Evolutionary conservation across 371 early-diverging fungal species (phyloP), one percentile per base, ranked within the genome.

Genomic region (Circinella umbellata): DNA sequence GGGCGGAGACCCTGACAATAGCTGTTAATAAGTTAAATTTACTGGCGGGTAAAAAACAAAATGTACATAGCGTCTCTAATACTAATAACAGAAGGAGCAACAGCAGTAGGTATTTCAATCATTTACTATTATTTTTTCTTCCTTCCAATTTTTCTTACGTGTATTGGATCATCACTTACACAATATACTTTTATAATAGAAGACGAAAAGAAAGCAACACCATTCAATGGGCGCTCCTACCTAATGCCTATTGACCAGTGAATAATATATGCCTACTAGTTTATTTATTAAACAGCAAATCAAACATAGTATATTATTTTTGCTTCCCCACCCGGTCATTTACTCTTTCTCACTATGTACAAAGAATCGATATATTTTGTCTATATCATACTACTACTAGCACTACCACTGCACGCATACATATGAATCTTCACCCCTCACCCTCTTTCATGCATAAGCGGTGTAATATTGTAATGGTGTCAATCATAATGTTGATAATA

Each of bases 1-100:
- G 82, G 82, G 13, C 72, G 3, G 42, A 69, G 7, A 69, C 69
- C 20, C 60, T 82, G 3, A 69, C 69, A 34, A 59, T 39, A 8
- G 82, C 79, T 4, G 76, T 82, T 51, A 46, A 48, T 1, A 57
- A 57, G 14, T 14, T 57, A 34, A 57, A 57, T 34, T 7, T 3
- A 6, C 5, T 8, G 14, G 57, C 57, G 34, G 34, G 27, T n/a
- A 18, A 14, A 34, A 57, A 5, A n/a, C 20, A 14, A 27, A 34
- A 6, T 42, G 42, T 11, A 9, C 11, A 6, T 3, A 11, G 51
- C 8, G 8, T 15, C 57, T 27, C 27, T 4, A 57, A 34, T n/a
- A 57, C 0, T n/a, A 18, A 3, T 0, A 57, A 34, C 34, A 57
- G 57, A 8, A 57, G 57, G 2, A 57, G 57, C 9, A 34, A 14